Percentiles rank a stretch among this genome's conserved stretches.
phyloP scores from a whole-genome alignment of 116 monocot genomes.

The Cymodocea nodosa region DNA sequence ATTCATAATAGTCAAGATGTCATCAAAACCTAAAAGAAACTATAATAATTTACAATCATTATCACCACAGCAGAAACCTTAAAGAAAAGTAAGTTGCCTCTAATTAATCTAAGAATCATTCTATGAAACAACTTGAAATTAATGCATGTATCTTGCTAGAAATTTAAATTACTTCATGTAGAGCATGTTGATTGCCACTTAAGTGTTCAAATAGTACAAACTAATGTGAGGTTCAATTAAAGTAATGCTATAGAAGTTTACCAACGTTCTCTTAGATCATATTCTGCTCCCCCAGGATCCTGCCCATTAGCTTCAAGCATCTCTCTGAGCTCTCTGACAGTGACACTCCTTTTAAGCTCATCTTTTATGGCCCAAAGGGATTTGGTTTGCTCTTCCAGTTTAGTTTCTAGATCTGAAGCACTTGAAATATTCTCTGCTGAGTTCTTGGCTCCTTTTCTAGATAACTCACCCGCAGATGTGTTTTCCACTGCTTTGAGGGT shows the following conservation, averaged over 20 bases:
- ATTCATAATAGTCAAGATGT: no score
- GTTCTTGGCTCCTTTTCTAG: background rate
- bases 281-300: conserved; percentile 83
- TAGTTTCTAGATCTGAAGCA: conserved; percentile 26
- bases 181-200: no score
- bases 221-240: background rate
- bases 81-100: no score
- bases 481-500: conserved; percentile 21
- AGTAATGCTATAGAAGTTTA: conserved; percentile 18
- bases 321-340: conserved; percentile 48
- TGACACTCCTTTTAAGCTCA: conserved; percentile 70
- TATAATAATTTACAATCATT: no score
- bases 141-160: no score
- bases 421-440: conserved; percentile 4
- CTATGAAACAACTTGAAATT: no score
- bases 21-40: no score
- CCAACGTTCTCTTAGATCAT: conserved; percentile 87
- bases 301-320: conserved; percentile 90
- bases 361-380: conserved; percentile 84
- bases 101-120: no score
- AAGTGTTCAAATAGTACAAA: no score
- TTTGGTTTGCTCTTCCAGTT: conserved; percentile 67
- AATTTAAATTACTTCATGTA: no score
- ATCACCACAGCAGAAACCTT: no score
- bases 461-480: conserved; percentile 6